phyloP scores from a whole-genome alignment of 495 filamentous ascomycete genomes.

The Aspergillus baeticus region DNA sequence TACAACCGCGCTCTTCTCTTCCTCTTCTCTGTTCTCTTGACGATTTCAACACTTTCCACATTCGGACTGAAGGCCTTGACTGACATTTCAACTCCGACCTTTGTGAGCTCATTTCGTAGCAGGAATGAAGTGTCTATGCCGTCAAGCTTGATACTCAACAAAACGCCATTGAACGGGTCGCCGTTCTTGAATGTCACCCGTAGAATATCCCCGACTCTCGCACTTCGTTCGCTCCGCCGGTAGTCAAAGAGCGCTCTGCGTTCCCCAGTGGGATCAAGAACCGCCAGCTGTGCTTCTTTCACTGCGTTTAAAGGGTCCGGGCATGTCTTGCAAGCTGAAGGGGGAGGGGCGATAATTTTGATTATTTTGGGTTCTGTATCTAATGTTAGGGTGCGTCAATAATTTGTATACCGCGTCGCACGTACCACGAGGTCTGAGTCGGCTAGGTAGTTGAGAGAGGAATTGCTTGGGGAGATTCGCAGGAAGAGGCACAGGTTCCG shows the following conservation, averaged over 20 bases:
- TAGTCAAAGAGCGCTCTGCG: slow-evolving; percentile 76
- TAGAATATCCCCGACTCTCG: slow-evolving; percentile 83
- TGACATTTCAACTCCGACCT: slow-evolving; percentile 96
- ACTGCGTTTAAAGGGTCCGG: slow-evolving; percentile 63
- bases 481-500: slow-evolving; percentile 39
- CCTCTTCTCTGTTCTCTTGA: slow-evolving; percentile 79
- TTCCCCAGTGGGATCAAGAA: slow-evolving; percentile 80
- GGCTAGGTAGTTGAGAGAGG: slow-evolving; percentile 41
- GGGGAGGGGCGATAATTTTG: slow-evolving; percentile 54
- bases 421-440: slow-evolving; percentile 38
- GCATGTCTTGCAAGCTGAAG: slow-evolving; percentile 39
- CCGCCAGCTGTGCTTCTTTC: slow-evolving; percentile 60
- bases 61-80: slow-evolving; percentile 89
- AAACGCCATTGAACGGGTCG: slow-evolving; percentile 87
- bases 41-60: slow-evolving; percentile 88
- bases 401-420: neutral
- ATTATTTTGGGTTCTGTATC: slow-evolving; percentile 41
- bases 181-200: slow-evolving; percentile 78
- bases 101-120: slow-evolving; percentile 76
- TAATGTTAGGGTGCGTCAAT: neutral
- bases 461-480: slow-evolving; percentile 40
- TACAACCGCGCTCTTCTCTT: slow-evolving; percentile 86
- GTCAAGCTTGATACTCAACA: slow-evolving; percentile 75
- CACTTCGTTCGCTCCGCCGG: slow-evolving; percentile 68
- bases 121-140: slow-evolving; percentile 86